phyloP scores from a whole-genome alignment of 768 basidiomycete species.

The Serendipita sp. region DNA sequence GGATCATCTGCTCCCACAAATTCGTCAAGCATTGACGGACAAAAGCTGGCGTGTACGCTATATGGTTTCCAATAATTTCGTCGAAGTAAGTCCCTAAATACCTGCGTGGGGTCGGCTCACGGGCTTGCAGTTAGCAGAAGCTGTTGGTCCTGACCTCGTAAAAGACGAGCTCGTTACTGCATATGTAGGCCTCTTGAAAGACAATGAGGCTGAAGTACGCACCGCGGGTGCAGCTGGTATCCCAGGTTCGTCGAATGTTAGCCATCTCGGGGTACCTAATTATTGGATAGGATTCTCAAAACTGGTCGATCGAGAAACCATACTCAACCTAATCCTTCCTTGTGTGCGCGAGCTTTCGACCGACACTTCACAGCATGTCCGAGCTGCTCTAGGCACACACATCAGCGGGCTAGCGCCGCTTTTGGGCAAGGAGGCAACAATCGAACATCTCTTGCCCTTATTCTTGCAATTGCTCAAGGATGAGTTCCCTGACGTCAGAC shows the following conservation, averaged over 20 bases:
- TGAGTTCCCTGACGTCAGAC: conserved; percentile 92
- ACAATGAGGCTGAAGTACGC: conserved; percentile 96
- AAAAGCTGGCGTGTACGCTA: conserved; percentile 99
- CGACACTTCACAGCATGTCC: conserved; percentile 91
- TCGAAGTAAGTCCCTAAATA: conserved; percentile 42
- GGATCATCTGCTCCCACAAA: conserved; percentile 73
- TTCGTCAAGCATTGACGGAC: conserved; percentile 76
- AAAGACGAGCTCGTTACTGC: conserved; percentile 87
- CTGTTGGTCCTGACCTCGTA: conserved; percentile 77
- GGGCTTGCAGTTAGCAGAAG: conserved; percentile 64
- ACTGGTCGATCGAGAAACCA: conserved; percentile 82
- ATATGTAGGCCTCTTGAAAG: conserved; percentile 86
- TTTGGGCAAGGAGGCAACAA: conserved; percentile 81
- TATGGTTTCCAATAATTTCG: conserved; percentile 96
- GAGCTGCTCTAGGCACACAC: conserved; percentile 88
- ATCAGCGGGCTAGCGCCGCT: conserved; percentile 93
- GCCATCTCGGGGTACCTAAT: neutral
- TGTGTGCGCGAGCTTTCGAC: conserved; percentile 88
- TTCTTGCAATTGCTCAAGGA: conserved; percentile 96
- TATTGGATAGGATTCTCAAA: conserved; percentile 71
- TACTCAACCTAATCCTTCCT: conserved; percentile 82
- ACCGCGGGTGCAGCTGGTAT: conserved; percentile 94
- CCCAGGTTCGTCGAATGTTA: conserved; percentile 49
- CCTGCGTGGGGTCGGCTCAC: conserved; percentile 5
- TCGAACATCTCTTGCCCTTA: conserved; percentile 89